Percentiles rank a stretch among this genome's conserved stretches.
phyloP scores from a whole-genome alignment of 495 filamentous ascomycete genomes.

The Podospora bellae-mahoneyi region DNA sequence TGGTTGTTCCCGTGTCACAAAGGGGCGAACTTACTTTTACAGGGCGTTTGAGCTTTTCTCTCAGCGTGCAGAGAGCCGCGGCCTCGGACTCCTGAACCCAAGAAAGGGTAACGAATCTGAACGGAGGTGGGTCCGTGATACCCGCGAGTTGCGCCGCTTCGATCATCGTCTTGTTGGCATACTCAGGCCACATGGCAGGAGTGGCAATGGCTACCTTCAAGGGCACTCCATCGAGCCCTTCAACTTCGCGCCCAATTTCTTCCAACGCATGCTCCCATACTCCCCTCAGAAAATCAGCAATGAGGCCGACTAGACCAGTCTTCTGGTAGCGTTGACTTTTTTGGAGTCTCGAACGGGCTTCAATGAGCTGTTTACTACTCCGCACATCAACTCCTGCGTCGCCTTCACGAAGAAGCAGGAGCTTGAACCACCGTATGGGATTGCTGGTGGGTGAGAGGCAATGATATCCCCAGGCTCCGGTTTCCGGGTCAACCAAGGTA shows the following conservation, averaged over 20 bases:
- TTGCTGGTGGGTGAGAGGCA: neutral
- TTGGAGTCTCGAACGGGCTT: neutral
- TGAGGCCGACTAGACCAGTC: neutral
- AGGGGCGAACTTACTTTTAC: neutral
- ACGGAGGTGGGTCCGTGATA: neutral
- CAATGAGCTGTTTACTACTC: neutral
- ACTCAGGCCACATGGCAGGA: neutral
- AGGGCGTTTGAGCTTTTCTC: neutral
- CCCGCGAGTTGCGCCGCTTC: neutral
- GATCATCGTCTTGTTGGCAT: neutral
- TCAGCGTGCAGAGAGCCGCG: conserved; percentile 8
- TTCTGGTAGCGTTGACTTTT: neutral
- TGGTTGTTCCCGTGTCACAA: too few species aligned
- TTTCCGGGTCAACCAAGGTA: neutral
- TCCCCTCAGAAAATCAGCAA: neutral
- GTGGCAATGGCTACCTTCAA: neutral
- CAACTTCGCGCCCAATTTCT: neutral
- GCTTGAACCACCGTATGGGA: neutral
- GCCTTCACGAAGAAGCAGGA: neutral
- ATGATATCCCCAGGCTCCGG: neutral
- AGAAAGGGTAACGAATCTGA: neutral
- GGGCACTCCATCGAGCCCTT: neutral
- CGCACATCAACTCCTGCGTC: neutral
- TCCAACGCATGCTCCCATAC: neutral
- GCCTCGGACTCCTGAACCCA: conserved; percentile 7